A percentile compares a stretch with the other conserved stretches of the same genome.
Conservation (phyloP, 2,329 filamentous ascomycete genomes). For the Trichoderma gracile region DNA sequence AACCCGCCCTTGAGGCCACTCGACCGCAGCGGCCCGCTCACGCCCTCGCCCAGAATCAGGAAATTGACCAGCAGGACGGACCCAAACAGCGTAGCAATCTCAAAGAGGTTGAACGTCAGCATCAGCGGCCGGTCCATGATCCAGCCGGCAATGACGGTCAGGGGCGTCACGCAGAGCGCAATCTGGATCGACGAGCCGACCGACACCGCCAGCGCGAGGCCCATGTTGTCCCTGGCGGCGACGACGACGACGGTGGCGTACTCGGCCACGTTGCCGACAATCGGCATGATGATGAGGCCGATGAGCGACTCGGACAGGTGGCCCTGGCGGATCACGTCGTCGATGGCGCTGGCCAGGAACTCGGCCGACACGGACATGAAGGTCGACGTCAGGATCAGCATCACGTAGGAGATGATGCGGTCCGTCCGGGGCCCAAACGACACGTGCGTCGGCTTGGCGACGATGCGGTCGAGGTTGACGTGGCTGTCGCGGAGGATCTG, state of each 20-base stretch:
- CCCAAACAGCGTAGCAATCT: slow-evolving; percentile 72
- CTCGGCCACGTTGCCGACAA: slow-evolving; percentile 64
- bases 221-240: slow-evolving; percentile 61
- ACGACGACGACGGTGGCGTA: slow-evolving; percentile 63
- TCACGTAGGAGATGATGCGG: slow-evolving; percentile 46
- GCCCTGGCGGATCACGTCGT: slow-evolving; percentile 51
- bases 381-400: slow-evolving; percentile 55
- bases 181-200: slow-evolving; percentile 64
- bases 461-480: slow-evolving; percentile 22
- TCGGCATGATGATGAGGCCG: slow-evolving; percentile 61
- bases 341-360: slow-evolving; percentile 61
- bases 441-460: neutral
- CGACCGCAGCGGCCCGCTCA: slow-evolving; percentile 59
- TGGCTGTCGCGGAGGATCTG: slow-evolving; percentile 28
- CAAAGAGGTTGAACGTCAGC: slow-evolving; percentile 74
- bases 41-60: slow-evolving; percentile 70
- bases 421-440: slow-evolving; percentile 28
- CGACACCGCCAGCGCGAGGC: slow-evolving; percentile 61
- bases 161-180: slow-evolving; percentile 60
- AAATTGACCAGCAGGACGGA: slow-evolving; percentile 73
- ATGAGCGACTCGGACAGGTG: slow-evolving; percentile 59
- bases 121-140: slow-evolving; percentile 56
- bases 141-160: slow-evolving; percentile 63
- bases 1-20: slow-evolving; percentile 55
- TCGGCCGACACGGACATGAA: slow-evolving; percentile 62